A percentile compares a stretch with the other conserved stretches of the same genome.
phyloP scores from a whole-genome alignment of 129 eudicot species.

The Logfia minima region DNA sequence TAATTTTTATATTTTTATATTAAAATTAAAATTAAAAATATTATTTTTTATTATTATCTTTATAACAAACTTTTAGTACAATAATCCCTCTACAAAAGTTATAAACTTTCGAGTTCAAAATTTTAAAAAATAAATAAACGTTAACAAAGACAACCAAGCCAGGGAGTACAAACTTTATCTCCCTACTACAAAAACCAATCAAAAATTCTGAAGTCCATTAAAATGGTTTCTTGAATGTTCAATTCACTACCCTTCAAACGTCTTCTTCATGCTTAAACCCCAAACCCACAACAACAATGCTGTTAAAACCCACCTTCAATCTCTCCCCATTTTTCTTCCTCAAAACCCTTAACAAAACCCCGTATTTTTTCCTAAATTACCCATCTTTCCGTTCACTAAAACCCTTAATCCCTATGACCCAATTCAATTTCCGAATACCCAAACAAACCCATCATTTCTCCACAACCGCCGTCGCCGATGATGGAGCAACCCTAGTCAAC shows the following conservation, averaged over 20 bases:
- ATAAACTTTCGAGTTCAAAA: neutral
- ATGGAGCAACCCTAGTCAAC: constrained; percentile 13
- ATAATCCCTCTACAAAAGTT: too few relatives aligned
- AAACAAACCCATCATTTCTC: constrained; percentile 27
- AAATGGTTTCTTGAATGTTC: constrained; percentile 9
- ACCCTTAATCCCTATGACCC: constrained; percentile 34
- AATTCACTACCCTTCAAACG: constrained; percentile 19
- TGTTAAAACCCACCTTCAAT: constrained; percentile 40
- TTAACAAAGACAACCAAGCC: neutral
- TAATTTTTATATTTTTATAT: too few relatives aligned
- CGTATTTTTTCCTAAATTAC: constrained; percentile 25
- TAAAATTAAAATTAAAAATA: too few relatives aligned
- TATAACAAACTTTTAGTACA: too few relatives aligned
- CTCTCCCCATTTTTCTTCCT: constrained; percentile 27
- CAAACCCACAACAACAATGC: constrained; percentile 29
- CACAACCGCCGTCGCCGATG: constrained; percentile 38
- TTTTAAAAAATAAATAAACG: neutral
- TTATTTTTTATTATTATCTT: too few relatives aligned
- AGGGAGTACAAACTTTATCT: constrained; percentile 5
- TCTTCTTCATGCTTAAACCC: constrained; percentile 16
- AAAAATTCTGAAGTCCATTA: neutral
- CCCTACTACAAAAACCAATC: neutral
- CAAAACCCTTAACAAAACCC: constrained; percentile 38
- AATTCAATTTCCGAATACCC: neutral
- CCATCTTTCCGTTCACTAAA: constrained; percentile 19